Base-by-base conservation (phyloP, 192 early-diverging fungal genomes). In the Coemansia sp. region DNA sequence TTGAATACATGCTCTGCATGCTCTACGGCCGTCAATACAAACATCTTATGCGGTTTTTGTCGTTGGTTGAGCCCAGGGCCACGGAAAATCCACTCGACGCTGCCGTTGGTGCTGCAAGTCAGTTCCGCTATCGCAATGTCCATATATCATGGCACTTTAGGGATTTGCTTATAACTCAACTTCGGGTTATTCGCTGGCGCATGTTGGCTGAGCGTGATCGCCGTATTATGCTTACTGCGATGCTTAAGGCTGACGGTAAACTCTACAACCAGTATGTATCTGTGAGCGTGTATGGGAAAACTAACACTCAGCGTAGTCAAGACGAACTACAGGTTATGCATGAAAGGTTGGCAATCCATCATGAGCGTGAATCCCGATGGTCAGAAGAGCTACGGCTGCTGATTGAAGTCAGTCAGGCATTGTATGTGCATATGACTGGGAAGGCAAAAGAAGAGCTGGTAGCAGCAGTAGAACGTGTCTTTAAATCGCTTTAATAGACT, bases 1-100 rank as follows among this genome's bases (percentile, higher is more conserved):
- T 58, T 14, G 71, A 69, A n/a, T 83, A 78, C 56, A 57, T 83
- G 14, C 59, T 76, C 21, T 78, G 71, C 51, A 68, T 77, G 67
- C 56, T 83, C 6, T 30, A 78, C 53, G 69, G 75, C 7, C 71
- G 76, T 22, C 75, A 75, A 39, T 78, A 83, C 50, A 60, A 57
- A 4, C 68, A 78, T 10, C 59, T 78, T 21, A 53, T 46, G 11
- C 75, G 75, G 10, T 66, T 83, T 22, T 31, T 83, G 66, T 61
- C 61, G 9, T 42, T 71, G n/a, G 71, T 76, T 20, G 64, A 70
- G 56, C 74, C 79, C 17, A 39, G 19, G 10, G 10, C 51, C 4
- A 32, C 24, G 3, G 21, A 50, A 36, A 25, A 30, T 20, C 5
- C 42, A 22, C 5, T 25, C 46, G 32, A 21, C 5, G 1, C 30